phyloP scores from a whole-genome alignment of 2,329 filamentous ascomycete genomes.

The Coniochaeta hoffmannii region DNA sequence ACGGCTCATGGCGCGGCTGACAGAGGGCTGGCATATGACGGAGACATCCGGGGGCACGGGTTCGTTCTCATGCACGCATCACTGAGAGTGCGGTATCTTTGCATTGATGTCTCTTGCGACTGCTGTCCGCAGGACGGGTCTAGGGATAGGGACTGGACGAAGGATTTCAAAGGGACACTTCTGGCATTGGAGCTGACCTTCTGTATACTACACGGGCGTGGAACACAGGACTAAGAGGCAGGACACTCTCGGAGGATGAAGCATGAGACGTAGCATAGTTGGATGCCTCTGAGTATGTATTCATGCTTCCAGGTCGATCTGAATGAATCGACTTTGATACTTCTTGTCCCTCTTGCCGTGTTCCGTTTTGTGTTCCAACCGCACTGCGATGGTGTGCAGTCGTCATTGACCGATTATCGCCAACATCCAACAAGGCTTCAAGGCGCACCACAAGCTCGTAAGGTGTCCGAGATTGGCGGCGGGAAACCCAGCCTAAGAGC shows the following conservation, averaged over 20 bases:
- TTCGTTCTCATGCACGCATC: not conserved
- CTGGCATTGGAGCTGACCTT: not conserved
- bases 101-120: too few species aligned
- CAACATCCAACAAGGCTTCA: not conserved
- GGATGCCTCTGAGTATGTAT: too few species aligned
- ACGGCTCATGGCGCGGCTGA: not conserved
- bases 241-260: too few species aligned
- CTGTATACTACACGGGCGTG: not conserved
- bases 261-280: not conserved
- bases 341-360: too few species aligned
- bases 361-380: too few species aligned
- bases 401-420: too few species aligned
- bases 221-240: not conserved
- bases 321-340: too few species aligned
- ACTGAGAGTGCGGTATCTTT: not conserved
- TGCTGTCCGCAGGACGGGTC: too few species aligned
- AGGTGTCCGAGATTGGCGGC: not conserved
- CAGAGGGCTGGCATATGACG: not conserved
- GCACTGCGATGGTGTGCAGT: too few species aligned
- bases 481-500: not conserved
- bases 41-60: not conserved
- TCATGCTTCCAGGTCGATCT: too few species aligned
- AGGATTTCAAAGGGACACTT: not conserved
- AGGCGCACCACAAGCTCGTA: too few species aligned
- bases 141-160: not conserved